Percentiles rank a stretch among this genome's conserved stretches.
Conservation (phyloP, 176 grass and related monocot species). For the Musa beccarii region DNA sequence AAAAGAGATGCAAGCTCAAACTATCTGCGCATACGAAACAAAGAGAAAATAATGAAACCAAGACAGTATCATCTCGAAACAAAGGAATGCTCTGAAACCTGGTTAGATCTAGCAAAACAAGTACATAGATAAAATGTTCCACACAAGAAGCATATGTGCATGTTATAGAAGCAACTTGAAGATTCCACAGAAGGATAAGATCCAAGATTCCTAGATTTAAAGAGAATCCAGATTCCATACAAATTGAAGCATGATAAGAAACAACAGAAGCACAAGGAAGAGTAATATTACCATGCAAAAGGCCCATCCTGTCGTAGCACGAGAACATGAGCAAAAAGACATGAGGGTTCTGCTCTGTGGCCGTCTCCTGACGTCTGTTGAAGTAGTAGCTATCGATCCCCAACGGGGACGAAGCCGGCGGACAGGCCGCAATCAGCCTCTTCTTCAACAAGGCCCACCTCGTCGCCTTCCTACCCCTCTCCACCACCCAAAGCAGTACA, state of each 20-base stretch:
- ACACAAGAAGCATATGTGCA: neutral
- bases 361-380: neutral
- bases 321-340: slow-evolving; percentile 17
- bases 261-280: neutral
- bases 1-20: neutral
- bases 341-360: slow-evolving; percentile 4
- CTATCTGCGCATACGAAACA: neutral
- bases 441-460: slow-evolving; percentile 19
- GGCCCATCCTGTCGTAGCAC: slow-evolving; percentile 17
- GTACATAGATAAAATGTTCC: too few species aligned
- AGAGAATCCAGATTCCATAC: neutral
- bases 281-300: slow-evolving; percentile 10
- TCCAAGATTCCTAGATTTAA: neutral
- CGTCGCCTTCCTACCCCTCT: slow-evolving; percentile 8
- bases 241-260: neutral
- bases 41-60: neutral
- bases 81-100: neutral
- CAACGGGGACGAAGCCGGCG: slow-evolving; percentile 1
- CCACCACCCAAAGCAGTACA: slow-evolving; percentile 18
- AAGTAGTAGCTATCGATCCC: slow-evolving; percentile 3
- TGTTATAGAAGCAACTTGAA: too few species aligned
- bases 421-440: slow-evolving; percentile 12
- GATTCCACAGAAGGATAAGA: neutral
- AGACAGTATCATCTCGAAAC: neutral
- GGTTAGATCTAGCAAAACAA: neutral